phyloP scores from a whole-genome alignment of 2,329 filamentous ascomycete species.

The Orbilia blumenaviensis region DNA sequence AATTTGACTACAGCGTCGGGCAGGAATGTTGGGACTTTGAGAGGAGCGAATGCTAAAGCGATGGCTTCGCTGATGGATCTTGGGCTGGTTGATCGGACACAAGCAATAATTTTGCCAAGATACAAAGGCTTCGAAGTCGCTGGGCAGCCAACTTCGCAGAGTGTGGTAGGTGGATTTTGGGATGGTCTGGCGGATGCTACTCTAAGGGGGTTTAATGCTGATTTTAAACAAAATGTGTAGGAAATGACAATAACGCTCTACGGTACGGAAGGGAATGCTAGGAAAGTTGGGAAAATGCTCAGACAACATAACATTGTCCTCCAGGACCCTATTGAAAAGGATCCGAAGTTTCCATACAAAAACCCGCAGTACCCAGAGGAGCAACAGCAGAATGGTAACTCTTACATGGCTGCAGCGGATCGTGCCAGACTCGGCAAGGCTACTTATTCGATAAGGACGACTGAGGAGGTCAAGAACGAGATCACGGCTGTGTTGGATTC shows the following conservation, averaged over 20 bases:
- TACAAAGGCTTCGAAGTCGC: constrained; percentile 51
- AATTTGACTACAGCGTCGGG: constrained; percentile 45
- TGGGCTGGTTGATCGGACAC: constrained; percentile 43
- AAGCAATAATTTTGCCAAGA: constrained; percentile 43
- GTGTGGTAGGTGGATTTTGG: constrained; percentile 16
- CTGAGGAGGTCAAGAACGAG: constrained; percentile 50
- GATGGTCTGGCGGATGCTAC: background rate
- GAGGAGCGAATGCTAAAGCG: constrained; percentile 47
- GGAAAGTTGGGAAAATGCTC: constrained; percentile 46
- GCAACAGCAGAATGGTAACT: constrained; percentile 27
- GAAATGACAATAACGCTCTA: constrained; percentile 50
- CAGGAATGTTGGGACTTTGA: constrained; percentile 37
- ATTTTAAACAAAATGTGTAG: background rate
- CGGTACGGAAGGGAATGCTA: constrained; percentile 46
- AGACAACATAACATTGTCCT: constrained; percentile 47
- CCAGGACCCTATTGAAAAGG: constrained; percentile 37
- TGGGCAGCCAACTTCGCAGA: constrained; percentile 44
- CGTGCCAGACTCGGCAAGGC: constrained; percentile 39
- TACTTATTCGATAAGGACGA: constrained; percentile 49
- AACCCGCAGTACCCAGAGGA: constrained; percentile 51
- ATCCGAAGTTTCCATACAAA: constrained; percentile 47
- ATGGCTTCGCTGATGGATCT: constrained; percentile 51
- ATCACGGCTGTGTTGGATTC: constrained; percentile 46
- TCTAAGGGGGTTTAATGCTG: background rate
- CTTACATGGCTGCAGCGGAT: constrained; percentile 35